A percentile compares a stretch with the other conserved stretches of the same genome.
Conservation (phyloP, 2,329 filamentous ascomycete species). For the Curvularia sp. region DNA sequence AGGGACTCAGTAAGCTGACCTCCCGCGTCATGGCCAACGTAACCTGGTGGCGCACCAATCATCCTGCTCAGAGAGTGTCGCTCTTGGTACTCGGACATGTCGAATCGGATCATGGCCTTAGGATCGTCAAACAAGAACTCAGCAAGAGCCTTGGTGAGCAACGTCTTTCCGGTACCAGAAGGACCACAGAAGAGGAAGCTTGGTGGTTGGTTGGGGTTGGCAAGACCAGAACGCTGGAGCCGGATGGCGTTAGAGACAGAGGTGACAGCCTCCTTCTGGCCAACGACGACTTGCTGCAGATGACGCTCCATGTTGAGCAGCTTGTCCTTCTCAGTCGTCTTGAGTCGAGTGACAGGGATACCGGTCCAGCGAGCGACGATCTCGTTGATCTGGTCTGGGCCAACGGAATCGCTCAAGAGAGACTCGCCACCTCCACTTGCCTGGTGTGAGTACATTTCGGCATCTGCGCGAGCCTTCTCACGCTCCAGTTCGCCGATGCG, state of each 20-base stretch:
- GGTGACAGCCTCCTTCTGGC: slow-evolving; percentile 90
- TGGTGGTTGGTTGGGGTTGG: slow-evolving; percentile 94
- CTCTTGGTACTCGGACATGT: slow-evolving; percentile 99
- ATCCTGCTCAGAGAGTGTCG: slow-evolving; percentile 93
- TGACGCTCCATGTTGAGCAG: slow-evolving; percentile 95
- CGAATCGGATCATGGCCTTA: slow-evolving; percentile 97
- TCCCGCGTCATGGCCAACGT: slow-evolving; percentile 94
- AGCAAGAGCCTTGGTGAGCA: slow-evolving; percentile 94
- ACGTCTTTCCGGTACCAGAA: slow-evolving; percentile 96
- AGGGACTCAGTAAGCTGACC: slow-evolving; percentile 95
- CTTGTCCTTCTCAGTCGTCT: slow-evolving; percentile 97
- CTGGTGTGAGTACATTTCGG: slow-evolving; percentile 61
- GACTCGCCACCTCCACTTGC: slow-evolving; percentile 67
- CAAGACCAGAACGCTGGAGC: slow-evolving; percentile 89
- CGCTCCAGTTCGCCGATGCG: slow-evolving; percentile 82
- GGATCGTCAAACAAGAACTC: slow-evolving; percentile 98
- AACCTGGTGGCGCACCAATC: slow-evolving; percentile 96
- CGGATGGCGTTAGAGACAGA: slow-evolving; percentile 96
- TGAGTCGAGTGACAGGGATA: slow-evolving; percentile 92
- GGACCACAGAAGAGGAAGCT: slow-evolving; percentile 99
- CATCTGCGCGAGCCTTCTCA: slow-evolving; percentile 80
- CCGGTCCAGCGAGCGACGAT: slow-evolving; percentile 98
- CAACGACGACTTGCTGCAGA: slow-evolving; percentile 83
- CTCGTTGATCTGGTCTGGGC: slow-evolving; percentile 97
- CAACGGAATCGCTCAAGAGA: slow-evolving; percentile 90